Conservation (phyloP, 2,329 filamentous ascomycete genomes). For the Cercospora berteroae region DNA sequence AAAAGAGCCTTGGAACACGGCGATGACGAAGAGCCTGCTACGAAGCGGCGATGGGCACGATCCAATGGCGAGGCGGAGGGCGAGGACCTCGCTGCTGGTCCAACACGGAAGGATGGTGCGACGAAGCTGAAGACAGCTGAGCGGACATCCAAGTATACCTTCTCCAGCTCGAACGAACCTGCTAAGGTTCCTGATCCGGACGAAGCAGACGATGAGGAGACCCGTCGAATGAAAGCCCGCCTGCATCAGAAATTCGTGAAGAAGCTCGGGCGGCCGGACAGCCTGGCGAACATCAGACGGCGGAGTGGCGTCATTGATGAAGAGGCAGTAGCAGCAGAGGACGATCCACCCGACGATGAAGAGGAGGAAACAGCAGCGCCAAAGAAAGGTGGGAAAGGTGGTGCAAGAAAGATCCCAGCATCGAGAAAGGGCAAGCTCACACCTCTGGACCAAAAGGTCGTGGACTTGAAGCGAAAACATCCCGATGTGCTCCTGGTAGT, state of each 20-base stretch:
- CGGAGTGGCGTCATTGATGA: slow-evolving; percentile 56
- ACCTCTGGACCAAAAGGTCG: slow-evolving; percentile 87
- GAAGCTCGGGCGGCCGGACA: slow-evolving; percentile 84
- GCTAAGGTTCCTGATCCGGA: slow-evolving; percentile 43
- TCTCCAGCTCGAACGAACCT: slow-evolving; percentile 50
- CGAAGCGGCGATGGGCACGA: slow-evolving; percentile 22
- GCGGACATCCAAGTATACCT: slow-evolving; percentile 59
- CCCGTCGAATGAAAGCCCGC: slow-evolving; percentile 62
- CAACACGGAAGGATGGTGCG: neutral
- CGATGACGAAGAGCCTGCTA: slow-evolving; percentile 18
- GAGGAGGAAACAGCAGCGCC: slow-evolving; percentile 51
- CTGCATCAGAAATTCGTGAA: slow-evolving; percentile 84
- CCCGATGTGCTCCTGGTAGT: slow-evolving; percentile 87
- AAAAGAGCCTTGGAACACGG: slow-evolving; percentile 26
- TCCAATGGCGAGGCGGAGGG: slow-evolving; percentile 26
- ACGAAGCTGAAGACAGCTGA: slow-evolving; percentile 43
- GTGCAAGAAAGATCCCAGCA: slow-evolving; percentile 50
- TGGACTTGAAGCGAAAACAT: slow-evolving; percentile 90
- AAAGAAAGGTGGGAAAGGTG: slow-evolving; percentile 49
- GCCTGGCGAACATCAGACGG: slow-evolving; percentile 65
- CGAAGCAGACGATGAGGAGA: slow-evolving; percentile 51
- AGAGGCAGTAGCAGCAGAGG: slow-evolving; percentile 52
- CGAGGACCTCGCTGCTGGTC: neutral
- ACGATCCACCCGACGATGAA: slow-evolving; percentile 58
- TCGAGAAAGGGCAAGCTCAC: slow-evolving; percentile 80